These are phyloP conservation scores for Schizopora paradoxa DNA, from an alignment of 1,284 basidiomycete genomes.

Conservation along the genomic window DNA sequence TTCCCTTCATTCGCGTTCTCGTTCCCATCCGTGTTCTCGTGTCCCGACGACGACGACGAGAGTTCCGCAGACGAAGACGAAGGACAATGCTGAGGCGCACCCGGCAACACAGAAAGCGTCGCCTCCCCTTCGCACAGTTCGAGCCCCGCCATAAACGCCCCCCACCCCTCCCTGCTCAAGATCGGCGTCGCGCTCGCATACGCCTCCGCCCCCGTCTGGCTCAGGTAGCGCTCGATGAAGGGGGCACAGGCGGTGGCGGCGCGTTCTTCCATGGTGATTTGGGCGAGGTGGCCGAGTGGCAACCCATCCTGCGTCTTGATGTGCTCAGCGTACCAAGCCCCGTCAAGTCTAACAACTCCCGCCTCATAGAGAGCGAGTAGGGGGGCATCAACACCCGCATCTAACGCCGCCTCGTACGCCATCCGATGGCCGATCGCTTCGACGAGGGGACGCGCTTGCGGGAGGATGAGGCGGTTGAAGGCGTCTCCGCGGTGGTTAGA, in stretches of 20 bases:
- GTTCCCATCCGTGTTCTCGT: too few relatives aligned
- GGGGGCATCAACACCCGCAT: conserved; percentile 16
- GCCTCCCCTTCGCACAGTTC: too few relatives aligned
- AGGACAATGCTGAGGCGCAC: too few relatives aligned
- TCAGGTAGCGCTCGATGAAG: conserved; percentile 19
- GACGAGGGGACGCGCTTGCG: conserved; percentile 22
- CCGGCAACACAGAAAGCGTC: too few relatives aligned
- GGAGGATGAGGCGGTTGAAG: conserved; percentile 25
- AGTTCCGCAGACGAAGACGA: too few relatives aligned
- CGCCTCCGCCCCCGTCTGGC: conserved; percentile 15
- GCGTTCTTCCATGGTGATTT: conserved; percentile 16
- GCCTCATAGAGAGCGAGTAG: conserved; percentile 25
- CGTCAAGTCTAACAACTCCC: conserved; percentile 21
- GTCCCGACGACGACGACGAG: too few relatives aligned
- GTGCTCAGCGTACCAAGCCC: conserved; percentile 23
- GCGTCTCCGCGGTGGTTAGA: conserved; percentile 22
- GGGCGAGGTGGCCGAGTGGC: conserved; percentile 10
- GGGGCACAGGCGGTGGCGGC: conserved; percentile 19
- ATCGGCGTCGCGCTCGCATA: too few relatives aligned
- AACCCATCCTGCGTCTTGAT: conserved; percentile 17
- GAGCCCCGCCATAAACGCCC: too few relatives aligned
- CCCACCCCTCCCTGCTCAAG: too few relatives aligned
- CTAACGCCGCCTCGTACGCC: conserved; percentile 28
- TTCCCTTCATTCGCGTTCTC: too few relatives aligned
- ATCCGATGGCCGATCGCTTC: conserved; percentile 29